Evolutionary conservation across 192 early-diverging fungal species (phyloP), one percentile per base, ranked within the genome.

Genomic region (Coemansia sp.): DNA sequence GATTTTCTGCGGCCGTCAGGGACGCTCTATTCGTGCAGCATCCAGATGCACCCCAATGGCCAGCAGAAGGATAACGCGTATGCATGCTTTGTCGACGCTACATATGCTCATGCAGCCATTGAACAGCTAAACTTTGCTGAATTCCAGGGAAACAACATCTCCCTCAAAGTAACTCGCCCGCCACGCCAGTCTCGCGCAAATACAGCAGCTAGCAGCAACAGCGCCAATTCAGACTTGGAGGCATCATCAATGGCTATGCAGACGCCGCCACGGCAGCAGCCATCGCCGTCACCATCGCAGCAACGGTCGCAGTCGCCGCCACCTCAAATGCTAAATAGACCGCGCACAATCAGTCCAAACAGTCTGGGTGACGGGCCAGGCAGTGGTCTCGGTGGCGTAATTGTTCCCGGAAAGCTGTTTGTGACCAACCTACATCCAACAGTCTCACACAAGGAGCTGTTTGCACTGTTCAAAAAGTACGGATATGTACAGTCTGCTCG

Each of bases 371-470:
- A 66, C 6, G 59, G 64, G 3, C 64, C 69, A n/a, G 73, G 71
- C 23, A 56, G 35, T 25, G 79, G 79, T 12, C 61, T 76, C n/a
- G 73, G 73, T 38, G 76, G 73, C 49, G 69, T 75, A 11, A 80
- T 74, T 53, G 70, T 69, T 39, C 79, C 79, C 1, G 73, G 76
- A 11, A 84, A 84, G 71, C 67, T 84, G 21, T 84, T 84, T 72
- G 72, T 84, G 38, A 84, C 74, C 24, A 76, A 76, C 21, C 74
- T 84, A 45, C 82, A 84, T 47, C 64, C 67, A 12, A 79, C 73
- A 2, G 82, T 84, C 19, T 79, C 76, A 39, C 82, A 84, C 77
- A 71, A 72, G 54, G 82, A 84, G 59, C 68, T 84, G 63, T 84
- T 84, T 74, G 70, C 73, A 35, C 64, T 74, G 54, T 84, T 84